Evolutionary conservation across 2,329 filamentous ascomycete genomes (phyloP).

Genomic region (Verticillium tricorpus): DNA sequence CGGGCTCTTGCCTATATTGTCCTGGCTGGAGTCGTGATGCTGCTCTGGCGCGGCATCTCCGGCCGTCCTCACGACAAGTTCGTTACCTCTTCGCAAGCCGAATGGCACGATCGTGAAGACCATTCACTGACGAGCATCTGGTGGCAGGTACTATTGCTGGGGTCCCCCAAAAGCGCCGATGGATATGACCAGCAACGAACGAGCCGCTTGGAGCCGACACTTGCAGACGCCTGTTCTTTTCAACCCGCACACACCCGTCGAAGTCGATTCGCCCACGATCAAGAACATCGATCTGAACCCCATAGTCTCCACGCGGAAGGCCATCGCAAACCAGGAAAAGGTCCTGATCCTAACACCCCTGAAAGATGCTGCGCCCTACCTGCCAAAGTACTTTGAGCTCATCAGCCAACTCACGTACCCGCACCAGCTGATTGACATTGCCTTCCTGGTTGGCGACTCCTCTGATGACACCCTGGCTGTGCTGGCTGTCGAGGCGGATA

Average conservation of each 20-base stretch:
- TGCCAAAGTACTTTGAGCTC: constrained; percentile 91
- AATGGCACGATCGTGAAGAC: not conserved
- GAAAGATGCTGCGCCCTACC: constrained; percentile 77
- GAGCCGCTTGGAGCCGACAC: constrained; percentile 83
- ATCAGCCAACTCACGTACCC: constrained; percentile 87
- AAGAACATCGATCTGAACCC: constrained; percentile 78
- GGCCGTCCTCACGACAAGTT: constrained; percentile 82
- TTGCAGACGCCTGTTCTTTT: constrained; percentile 90
- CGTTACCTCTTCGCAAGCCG: constrained; percentile 16
- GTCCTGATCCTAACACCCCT: constrained; percentile 90
- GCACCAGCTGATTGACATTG: constrained; percentile 90
- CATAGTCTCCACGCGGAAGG: constrained; percentile 75
- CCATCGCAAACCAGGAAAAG: constrained; percentile 74
- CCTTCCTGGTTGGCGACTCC: constrained; percentile 89
- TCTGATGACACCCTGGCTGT: constrained; percentile 88
- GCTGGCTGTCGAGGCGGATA: constrained; percentile 77
- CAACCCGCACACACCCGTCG: constrained; percentile 87
- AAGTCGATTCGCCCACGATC: constrained; percentile 78
- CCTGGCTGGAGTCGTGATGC: constrained; percentile 63
- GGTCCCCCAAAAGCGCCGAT: constrained; percentile 93
- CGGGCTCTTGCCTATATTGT: constrained; percentile 73
- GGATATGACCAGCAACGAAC: constrained; percentile 89
- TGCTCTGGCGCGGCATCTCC: constrained; percentile 85
- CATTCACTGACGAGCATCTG: constrained; percentile 1
- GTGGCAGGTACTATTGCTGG: constrained; percentile 87